Percentiles rank a stretch among this genome's conserved stretches.
Conservation (phyloP, 352 stramenopile species). For the Pythium brachiatum region DNA sequence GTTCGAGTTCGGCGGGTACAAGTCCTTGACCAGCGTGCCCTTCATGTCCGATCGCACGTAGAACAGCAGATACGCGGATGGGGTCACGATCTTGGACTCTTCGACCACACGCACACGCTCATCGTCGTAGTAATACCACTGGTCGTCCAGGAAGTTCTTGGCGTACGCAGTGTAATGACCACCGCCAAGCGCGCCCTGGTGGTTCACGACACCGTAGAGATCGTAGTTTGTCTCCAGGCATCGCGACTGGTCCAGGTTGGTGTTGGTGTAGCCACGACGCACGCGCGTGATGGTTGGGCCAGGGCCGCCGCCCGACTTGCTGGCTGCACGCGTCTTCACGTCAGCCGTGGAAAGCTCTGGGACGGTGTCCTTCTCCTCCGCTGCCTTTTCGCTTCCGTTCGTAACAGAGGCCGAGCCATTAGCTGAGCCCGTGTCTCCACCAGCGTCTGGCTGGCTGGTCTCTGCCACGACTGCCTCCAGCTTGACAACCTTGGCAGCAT, state of each 20-base stretch:
- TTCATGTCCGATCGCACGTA: constrained; percentile 91
- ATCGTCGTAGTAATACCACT: constrained; percentile 92
- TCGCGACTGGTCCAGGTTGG: constrained; percentile 84
- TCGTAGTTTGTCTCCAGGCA: constrained; percentile 88
- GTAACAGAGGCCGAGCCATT: constrained; percentile 9
- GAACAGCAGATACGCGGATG: constrained; percentile 91
- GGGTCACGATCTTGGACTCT: constrained; percentile 80
- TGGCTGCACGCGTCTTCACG: constrained; percentile 14
- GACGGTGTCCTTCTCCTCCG: constrained; percentile 14
- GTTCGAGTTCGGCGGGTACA: constrained; percentile 87
- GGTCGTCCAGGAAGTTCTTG: constrained; percentile 86
- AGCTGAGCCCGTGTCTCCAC: constrained; percentile 1
- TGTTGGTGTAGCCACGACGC: constrained; percentile 85
- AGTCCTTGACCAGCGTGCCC: constrained; percentile 68
- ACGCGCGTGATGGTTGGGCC: constrained; percentile 53
- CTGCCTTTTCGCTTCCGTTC: constrained; percentile 10
- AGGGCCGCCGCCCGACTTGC: constrained; percentile 13
- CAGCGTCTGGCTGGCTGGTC: constrained; percentile 11
- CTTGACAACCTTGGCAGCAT: constrained; percentile 18
- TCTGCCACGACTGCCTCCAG: constrained; percentile 16
- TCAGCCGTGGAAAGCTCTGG: constrained; percentile 5
- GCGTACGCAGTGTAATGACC: constrained; percentile 88
- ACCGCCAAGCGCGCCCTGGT: constrained; percentile 82
- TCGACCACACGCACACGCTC: constrained; percentile 85
- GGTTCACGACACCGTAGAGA: constrained; percentile 87